Conservation (phyloP, 2,329 filamentous ascomycete genomes). For the Neodidymelliopsis sp. region DNA sequence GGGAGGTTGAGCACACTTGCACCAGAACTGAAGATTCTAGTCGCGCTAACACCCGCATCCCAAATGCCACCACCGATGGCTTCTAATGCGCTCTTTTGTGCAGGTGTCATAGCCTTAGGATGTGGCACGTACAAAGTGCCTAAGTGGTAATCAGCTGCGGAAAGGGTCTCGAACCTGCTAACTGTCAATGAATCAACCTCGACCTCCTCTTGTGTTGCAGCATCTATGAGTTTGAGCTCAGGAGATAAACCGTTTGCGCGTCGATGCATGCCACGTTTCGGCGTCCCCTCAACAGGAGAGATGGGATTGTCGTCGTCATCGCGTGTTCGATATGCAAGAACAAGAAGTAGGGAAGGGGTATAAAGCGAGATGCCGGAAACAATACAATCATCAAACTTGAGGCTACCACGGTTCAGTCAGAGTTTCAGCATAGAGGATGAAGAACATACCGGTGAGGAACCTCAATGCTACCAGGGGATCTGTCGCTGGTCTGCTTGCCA, state of each 20-base stretch:
- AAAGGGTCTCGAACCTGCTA: slow-evolving; percentile 84
- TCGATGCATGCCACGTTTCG: slow-evolving; percentile 70
- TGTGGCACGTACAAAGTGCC: slow-evolving; percentile 80
- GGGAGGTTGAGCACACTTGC: slow-evolving; percentile 70
- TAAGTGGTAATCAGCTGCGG: slow-evolving; percentile 91
- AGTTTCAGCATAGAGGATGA: slow-evolving; percentile 21
- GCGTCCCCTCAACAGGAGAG: slow-evolving; percentile 63
- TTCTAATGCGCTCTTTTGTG: slow-evolving; percentile 77
- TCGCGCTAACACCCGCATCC: slow-evolving; percentile 90
- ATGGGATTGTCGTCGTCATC: slow-evolving; percentile 70
- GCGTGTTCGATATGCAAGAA: slow-evolving; percentile 86
- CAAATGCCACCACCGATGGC: slow-evolving; percentile 80
- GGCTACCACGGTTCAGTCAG: slow-evolving; percentile 55
- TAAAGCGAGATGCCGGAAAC: slow-evolving; percentile 97
- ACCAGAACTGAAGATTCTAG: slow-evolving; percentile 83
- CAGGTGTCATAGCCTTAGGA: slow-evolving; percentile 66
- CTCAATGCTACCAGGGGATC: slow-evolving; percentile 79
- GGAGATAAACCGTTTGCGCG: slow-evolving; percentile 83
- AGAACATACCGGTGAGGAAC: slow-evolving; percentile 86
- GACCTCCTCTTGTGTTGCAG: slow-evolving; percentile 80
- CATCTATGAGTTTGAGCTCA: slow-evolving; percentile 89
- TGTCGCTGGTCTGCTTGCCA: slow-evolving; percentile 73
- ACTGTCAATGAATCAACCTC: slow-evolving; percentile 87
- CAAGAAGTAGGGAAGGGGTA: slow-evolving; percentile 87
- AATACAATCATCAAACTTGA: slow-evolving; percentile 93